Conservation (phyloP, 768 basidiomycete genomes). For the Auricularia cornea region DNA sequence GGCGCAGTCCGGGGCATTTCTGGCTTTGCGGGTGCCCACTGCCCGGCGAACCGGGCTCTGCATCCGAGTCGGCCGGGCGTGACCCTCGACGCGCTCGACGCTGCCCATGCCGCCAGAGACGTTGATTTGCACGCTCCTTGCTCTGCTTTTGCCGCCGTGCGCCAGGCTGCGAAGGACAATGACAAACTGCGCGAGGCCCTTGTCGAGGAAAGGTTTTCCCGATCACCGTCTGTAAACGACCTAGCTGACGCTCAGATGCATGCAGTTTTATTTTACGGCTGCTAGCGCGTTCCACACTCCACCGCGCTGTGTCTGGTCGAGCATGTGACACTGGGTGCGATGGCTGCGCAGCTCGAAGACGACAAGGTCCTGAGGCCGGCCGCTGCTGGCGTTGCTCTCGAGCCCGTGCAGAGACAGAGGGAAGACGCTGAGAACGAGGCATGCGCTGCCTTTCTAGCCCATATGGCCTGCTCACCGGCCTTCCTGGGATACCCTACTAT, state of each 20-base stretch:
- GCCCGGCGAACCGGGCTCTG: too few relatives aligned
- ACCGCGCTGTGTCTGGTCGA: neutral
- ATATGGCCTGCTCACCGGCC: slow-evolving; percentile 32
- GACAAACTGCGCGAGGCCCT: slow-evolving; percentile 50
- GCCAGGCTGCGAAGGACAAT: slow-evolving; percentile 34
- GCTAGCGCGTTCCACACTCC: neutral
- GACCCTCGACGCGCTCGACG: too few relatives aligned
- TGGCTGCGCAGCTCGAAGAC: too few relatives aligned
- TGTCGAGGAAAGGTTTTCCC: too few relatives aligned
- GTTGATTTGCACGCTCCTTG: neutral
- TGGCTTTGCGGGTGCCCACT: too few relatives aligned
- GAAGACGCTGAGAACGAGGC: neutral
- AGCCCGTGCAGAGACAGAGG: neutral
- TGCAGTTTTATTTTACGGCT: neutral
- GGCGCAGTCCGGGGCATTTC: too few relatives aligned
- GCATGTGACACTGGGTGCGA: too few relatives aligned
- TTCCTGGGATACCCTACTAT: slow-evolving; percentile 35
- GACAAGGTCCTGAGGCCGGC: too few relatives aligned
- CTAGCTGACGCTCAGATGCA: too few relatives aligned
- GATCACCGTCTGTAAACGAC: slow-evolving; percentile 47
- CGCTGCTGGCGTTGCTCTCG: neutral
- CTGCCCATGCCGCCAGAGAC: slow-evolving; percentile 24
- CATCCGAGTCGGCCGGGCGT: too few relatives aligned
- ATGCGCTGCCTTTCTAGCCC: slow-evolving; percentile 33
- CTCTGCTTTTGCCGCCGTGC: slow-evolving; percentile 29